These are phyloP conservation scores for Lolium multiflorum DNA, from an alignment of 176 grass and related monocot genomes.

Conservation along the genomic window DNA sequence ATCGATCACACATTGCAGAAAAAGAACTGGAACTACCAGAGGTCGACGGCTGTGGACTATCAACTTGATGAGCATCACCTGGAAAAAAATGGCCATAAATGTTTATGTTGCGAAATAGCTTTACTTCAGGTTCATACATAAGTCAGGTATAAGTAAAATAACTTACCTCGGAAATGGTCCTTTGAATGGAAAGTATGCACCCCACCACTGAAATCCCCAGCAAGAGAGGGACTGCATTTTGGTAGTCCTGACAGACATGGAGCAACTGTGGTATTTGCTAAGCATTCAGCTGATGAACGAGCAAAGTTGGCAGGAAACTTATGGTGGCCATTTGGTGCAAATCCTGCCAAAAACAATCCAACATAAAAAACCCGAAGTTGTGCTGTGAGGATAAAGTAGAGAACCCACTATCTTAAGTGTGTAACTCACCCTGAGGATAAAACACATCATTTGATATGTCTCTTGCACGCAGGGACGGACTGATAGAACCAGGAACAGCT, in stretches of 20 bases:
- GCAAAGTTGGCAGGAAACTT: slow-evolving; percentile 39
- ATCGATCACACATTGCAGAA: slow-evolving; percentile 46
- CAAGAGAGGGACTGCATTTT: slow-evolving; percentile 30
- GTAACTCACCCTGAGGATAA: slow-evolving; percentile 59
- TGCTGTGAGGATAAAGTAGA: slow-evolving; percentile 21
- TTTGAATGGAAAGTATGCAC: slow-evolving; percentile 35
- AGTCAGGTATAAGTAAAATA: slow-evolving; percentile 24
- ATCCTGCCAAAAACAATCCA: slow-evolving; percentile 52
- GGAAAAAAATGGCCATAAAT: slow-evolving; percentile 33
- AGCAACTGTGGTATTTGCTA: slow-evolving; percentile 27
- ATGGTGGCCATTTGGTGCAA: slow-evolving; percentile 43
- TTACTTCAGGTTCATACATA: neutral
- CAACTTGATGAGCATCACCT: slow-evolving; percentile 50
- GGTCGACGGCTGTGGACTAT: slow-evolving; percentile 46
- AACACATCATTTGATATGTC: slow-evolving; percentile 24
- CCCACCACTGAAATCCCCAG: slow-evolving; percentile 28
- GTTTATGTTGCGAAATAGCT: slow-evolving; percentile 35
- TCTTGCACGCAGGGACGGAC: slow-evolving; percentile 22
- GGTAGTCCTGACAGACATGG: slow-evolving; percentile 37
- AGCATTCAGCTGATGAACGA: slow-evolving; percentile 43
- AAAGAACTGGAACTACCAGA: slow-evolving; percentile 51
- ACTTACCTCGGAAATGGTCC: slow-evolving; percentile 46
- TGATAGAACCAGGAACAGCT: slow-evolving; percentile 38
- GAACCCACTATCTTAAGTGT: neutral
- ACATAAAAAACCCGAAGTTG: slow-evolving; percentile 1